Conservation (phyloP, 2,329 filamentous ascomycete species). For the Ampelomyces quisqualis region DNA sequence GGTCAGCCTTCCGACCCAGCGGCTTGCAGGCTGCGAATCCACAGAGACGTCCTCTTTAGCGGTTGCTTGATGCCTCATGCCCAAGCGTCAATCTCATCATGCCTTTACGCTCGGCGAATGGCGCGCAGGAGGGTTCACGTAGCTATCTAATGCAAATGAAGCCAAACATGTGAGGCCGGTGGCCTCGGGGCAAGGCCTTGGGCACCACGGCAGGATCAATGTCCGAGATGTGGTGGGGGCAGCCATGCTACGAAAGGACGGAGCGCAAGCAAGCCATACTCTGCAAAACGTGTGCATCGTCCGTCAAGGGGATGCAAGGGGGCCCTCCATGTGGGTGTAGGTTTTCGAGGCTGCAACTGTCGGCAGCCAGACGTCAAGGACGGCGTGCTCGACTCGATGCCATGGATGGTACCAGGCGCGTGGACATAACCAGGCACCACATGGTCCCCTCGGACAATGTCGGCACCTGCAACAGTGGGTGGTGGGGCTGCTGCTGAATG, state of each 20-base stretch:
- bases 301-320: neutral
- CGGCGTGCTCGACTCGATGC: neutral
- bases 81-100: conserved; percentile 4
- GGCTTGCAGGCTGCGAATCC: conserved; percentile 4
- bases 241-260: neutral
- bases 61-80: conserved; percentile 1
- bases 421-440: neutral
- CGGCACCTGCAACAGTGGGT: neutral
- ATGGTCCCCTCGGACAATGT: neutral
- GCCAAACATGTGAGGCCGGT: neutral
- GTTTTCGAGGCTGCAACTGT: neutral
- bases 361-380: neutral
- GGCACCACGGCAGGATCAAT: neutral
- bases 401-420: neutral
- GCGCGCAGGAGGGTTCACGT: conserved; percentile 17
- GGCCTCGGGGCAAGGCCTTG: neutral
- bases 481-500: neutral
- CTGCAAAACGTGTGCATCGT: too few relatives aligned
- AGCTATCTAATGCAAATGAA: conserved; percentile 29
- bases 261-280: too few relatives aligned
- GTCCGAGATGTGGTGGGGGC: too few relatives aligned
- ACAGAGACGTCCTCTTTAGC: conserved; percentile 6
- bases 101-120: neutral
- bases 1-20: conserved; percentile 4
- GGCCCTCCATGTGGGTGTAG: neutral